These are phyloP conservation scores for Aureobasidium mangrovei DNA, from an alignment of 2,329 filamentous ascomycete genomes.

Conservation along the genomic window DNA sequence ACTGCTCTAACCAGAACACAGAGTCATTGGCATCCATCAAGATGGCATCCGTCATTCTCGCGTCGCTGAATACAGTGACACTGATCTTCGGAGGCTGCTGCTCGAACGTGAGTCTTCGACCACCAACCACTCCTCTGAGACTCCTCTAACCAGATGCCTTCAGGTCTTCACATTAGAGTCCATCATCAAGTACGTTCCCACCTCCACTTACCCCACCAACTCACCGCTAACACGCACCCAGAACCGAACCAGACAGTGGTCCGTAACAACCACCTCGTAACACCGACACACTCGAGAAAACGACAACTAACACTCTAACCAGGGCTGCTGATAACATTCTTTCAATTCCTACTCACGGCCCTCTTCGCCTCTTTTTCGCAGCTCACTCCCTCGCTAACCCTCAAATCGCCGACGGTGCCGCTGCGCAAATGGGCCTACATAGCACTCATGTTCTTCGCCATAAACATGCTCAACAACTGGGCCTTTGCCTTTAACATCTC, in stretches of 20 bases:
- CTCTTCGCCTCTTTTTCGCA: slow-evolving; percentile 43
- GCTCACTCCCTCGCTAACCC: slow-evolving; percentile 51
- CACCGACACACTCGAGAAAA: neutral
- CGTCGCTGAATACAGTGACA: slow-evolving; percentile 51
- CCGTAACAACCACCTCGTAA: slow-evolving; percentile 24
- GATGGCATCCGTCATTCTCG: slow-evolving; percentile 12
- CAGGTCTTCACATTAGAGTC: slow-evolving; percentile 94
- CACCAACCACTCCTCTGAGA: neutral
- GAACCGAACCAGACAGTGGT: slow-evolving; percentile 78
- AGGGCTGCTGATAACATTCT: slow-evolving; percentile 56
- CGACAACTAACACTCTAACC: slow-evolving; percentile 2
- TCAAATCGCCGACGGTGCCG: slow-evolving; percentile 71
- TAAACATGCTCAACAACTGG: slow-evolving; percentile 96
- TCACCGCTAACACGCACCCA: slow-evolving; percentile 30
- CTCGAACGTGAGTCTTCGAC: slow-evolving; percentile 61
- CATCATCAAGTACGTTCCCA: slow-evolving; percentile 70
- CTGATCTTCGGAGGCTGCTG: slow-evolving; percentile 96
- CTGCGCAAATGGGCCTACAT: slow-evolving; percentile 79
- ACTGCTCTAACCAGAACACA: too few relatives aligned
- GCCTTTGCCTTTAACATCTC: slow-evolving; percentile 96
- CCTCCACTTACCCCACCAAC: slow-evolving; percentile 5
- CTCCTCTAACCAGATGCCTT: slow-evolving; percentile 16
- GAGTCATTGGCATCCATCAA: neutral
- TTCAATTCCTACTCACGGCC: slow-evolving; percentile 54
- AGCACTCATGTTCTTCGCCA: slow-evolving; percentile 80